Conservation (phyloP, 192 early-diverging fungal genomes). For the Coemansia sp. region DNA sequence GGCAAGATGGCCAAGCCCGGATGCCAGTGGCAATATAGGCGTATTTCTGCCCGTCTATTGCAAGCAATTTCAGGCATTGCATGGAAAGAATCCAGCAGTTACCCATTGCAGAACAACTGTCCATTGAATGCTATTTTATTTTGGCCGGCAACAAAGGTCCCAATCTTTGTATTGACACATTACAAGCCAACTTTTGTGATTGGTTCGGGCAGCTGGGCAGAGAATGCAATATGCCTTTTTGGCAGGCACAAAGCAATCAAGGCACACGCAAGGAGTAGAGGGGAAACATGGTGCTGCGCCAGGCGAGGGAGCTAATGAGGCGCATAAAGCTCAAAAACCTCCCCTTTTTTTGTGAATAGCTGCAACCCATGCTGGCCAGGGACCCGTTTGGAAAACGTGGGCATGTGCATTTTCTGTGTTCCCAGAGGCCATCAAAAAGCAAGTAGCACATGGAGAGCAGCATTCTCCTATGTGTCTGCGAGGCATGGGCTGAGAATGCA, state of each 20-base stretch:
- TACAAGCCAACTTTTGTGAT: background rate
- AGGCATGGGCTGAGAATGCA: too few relatives aligned
- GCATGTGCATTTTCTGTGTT: background rate
- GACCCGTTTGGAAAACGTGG: constrained; percentile 2
- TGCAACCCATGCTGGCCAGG: too few relatives aligned
- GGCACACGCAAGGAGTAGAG: too few relatives aligned
- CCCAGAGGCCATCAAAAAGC: too few relatives aligned
- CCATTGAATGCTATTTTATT: background rate
- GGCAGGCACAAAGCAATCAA: background rate
- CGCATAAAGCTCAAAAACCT: background rate
- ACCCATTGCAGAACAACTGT: constrained; percentile 10
- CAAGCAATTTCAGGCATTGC: constrained; percentile 7
- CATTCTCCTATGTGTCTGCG: too few relatives aligned
- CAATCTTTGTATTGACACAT: background rate
- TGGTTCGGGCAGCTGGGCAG: background rate
- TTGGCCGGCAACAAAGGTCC: constrained; percentile 3
- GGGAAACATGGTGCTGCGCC: too few relatives aligned
- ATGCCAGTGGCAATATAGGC: background rate
- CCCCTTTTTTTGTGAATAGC: too few relatives aligned
- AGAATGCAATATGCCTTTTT: background rate
- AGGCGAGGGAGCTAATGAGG: constrained; percentile 2
- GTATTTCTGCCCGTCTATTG: constrained; percentile 5
- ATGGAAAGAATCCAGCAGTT: constrained; percentile 8
- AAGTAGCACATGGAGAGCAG: too few relatives aligned
- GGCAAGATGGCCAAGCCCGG: background rate